Evolutionary conservation across 2,329 filamentous ascomycete species (phyloP), one percentile per base, ranked within the genome.

Genomic region (Juglanconis oblonga): DNA sequence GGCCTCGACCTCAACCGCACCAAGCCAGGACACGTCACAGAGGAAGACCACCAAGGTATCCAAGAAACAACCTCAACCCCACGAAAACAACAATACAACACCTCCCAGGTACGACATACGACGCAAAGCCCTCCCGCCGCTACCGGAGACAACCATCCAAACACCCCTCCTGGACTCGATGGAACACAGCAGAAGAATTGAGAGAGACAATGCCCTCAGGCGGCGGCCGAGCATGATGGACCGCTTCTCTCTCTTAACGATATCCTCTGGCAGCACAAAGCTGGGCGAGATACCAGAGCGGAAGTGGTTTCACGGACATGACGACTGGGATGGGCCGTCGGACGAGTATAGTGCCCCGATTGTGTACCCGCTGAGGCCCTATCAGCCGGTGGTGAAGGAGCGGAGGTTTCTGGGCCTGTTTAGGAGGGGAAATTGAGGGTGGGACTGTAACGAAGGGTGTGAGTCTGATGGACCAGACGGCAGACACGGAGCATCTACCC

Each of bases 251-350:
- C 61, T 72, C 9, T 51, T 68, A 31, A 70, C 72, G 1, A 67
- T 69, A 40, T 66, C 70, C 1, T 70, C 70, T 1, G 70, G 66
- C 56, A 74, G 71, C 67, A 75, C 72, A n/a, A 69, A 67, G 58
- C 66, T 74, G 5, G 72, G 72, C 8, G 71, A 74, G 50, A 72
- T 74, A 4, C 71, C 72, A 0, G 67, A 71, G 51, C 64, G 67
- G 32, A 72, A 68, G 45, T 68, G 67, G 69, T 50, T 52, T 8
- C 64, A 65, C 6, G 48, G 44, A 51, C 11, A 57, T 31, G 47
- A 52, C 44, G 4, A 51, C 31, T 38, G 44, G 49, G 65, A 64
- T n/a, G 58, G 63, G 7, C 61, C 61, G 17, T 62, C 63, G 4
- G 66, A 66, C 8, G 66, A 67, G 36, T 72, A 73, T 57, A 69